Evolutionary conservation across 139 green algal species (phyloP), one percentile per base, ranked within the genome.

Genomic region (Eudorina sp.): DNA sequence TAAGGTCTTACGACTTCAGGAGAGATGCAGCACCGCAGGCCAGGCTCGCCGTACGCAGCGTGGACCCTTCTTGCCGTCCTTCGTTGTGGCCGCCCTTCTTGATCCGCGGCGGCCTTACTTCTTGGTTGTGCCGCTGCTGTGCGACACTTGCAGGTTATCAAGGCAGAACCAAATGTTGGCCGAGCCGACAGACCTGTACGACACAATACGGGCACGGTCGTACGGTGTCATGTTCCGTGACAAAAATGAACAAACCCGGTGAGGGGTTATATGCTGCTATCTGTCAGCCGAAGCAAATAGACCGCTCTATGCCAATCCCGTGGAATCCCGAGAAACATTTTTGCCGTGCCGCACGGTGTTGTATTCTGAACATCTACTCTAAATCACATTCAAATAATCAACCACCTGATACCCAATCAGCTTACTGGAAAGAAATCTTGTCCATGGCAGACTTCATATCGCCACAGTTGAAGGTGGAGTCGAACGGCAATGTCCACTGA

Each of bases 111-210:
- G n/a, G n/a, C n/a, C 72, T 83, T 83, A 55, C 31, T 83, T 69
- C 51, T 66, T 62, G 31, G 76, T 46, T 40, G 76, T 14, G 13
- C 36, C 53, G 21, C 21, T 38, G 21, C 53, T 53, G 53, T 73
- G 53, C 45, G 40, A 25, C 0, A 86, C 45, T n/a, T 62, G 31
- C 1, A 87, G 21, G 0, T 87, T 31, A 25, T 87, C 81, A 19
- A 87, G 1, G 60, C 81, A 87, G 81, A 87, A 87, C 81, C 81
- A 87, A 0, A 31, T 87, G 81, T 87, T 87, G 64, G 62, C 62
- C 27, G 62, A 78, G 41, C 81, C 81, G 41, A 87, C 64, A 45
- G n/a, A 18, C 60, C 81, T 87, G 64, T 34, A 81, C 70, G 40
- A 36, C 40, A 55, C 40, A 55, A 79, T 38, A 40, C 31, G 29